Percentiles rank a stretch among this genome's conserved stretches.
Evolutionary conservation across 768 basidiomycete species (phyloP).

Genomic region (Trametes punicea): DNA sequence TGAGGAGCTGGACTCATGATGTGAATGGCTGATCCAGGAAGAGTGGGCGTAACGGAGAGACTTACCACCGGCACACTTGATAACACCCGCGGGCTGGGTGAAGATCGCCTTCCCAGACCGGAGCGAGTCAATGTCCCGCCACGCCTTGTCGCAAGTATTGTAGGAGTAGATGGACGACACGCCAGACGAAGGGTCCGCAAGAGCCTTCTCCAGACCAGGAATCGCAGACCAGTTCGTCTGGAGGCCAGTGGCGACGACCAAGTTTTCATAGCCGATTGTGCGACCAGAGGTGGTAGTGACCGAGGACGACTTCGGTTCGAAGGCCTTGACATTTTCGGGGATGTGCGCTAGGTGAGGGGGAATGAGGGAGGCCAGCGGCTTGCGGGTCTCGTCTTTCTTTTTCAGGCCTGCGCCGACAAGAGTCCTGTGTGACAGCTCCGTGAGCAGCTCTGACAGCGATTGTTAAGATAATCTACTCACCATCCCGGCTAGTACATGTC

Average conservation of each 20-base stretch:
- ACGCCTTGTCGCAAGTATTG: slow-evolving; percentile 85
- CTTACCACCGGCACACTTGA: slow-evolving; percentile 91
- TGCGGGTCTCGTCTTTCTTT: slow-evolving; percentile 63
- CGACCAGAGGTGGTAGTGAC: slow-evolving; percentile 71
- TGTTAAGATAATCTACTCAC: slow-evolving; percentile 37
- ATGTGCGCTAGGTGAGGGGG: slow-evolving; percentile 72
- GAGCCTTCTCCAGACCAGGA: slow-evolving; percentile 66
- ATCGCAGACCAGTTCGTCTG: slow-evolving; percentile 83
- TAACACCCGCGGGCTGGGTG: slow-evolving; percentile 87
- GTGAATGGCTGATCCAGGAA: not conserved
- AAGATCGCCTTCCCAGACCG: slow-evolving; percentile 84
- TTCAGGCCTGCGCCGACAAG: slow-evolving; percentile 87
- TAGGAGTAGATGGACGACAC: slow-evolving; percentile 94
- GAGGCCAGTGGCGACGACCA: slow-evolving; percentile 88
- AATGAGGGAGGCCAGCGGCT: slow-evolving; percentile 65
- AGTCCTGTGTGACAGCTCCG: slow-evolving; percentile 53
- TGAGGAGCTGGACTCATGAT: slow-evolving; percentile 57
- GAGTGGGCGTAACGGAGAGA: not conserved
- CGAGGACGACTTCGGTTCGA: slow-evolving; percentile 72
- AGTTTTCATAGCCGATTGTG: slow-evolving; percentile 72
- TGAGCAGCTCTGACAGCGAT: not conserved
- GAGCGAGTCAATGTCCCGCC: slow-evolving; percentile 75
- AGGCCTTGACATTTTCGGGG: slow-evolving; percentile 64
- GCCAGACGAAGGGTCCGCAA: slow-evolving; percentile 71
- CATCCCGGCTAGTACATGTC: slow-evolving; percentile 73